Conservation (phyloP, 1,284 basidiomycete species). For the Takashimella koratensis region DNA sequence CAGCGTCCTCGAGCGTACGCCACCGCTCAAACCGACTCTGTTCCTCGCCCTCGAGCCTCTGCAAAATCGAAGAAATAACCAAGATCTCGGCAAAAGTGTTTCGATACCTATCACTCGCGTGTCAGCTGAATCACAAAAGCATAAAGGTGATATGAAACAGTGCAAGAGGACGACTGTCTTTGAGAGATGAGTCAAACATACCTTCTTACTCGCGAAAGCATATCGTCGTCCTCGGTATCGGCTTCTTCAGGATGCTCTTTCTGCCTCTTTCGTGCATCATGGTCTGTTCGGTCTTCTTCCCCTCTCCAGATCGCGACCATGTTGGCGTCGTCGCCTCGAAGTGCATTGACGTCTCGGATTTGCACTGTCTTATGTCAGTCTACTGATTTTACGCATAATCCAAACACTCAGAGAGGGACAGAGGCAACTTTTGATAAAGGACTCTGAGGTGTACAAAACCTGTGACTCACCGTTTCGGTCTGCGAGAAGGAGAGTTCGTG, state of each 20-base stretch:
- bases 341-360: constrained; percentile 32
- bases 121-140: too few relatives aligned
- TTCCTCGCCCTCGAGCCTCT: constrained; percentile 45
- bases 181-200: too few relatives aligned
- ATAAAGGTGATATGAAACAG: too few relatives aligned
- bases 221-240: constrained; percentile 15
- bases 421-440: too few relatives aligned
- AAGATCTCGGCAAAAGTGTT: constrained; percentile 47
- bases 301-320: constrained; percentile 27
- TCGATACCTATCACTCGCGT: too few relatives aligned
- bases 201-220: constrained; percentile 26
- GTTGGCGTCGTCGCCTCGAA: constrained; percentile 26
- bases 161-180: too few relatives aligned
- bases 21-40: constrained; percentile 42
- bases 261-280: constrained; percentile 2
- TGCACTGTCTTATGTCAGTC: constrained; percentile 28
- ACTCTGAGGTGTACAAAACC: too few relatives aligned
- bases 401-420: too few relatives aligned
- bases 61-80: constrained; percentile 41
- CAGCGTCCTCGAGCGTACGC: constrained; percentile 2
- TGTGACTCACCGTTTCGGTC: constrained; percentile 42
- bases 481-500: constrained; percentile 37
- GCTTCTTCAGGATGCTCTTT: neutral
- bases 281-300: constrained; percentile 4
- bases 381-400: neutral